A percentile compares a stretch with the other conserved stretches of the same genome.
phyloP scores from a whole-genome alignment of 2,329 filamentous ascomycete genomes.

The Grosmannia huntii region DNA sequence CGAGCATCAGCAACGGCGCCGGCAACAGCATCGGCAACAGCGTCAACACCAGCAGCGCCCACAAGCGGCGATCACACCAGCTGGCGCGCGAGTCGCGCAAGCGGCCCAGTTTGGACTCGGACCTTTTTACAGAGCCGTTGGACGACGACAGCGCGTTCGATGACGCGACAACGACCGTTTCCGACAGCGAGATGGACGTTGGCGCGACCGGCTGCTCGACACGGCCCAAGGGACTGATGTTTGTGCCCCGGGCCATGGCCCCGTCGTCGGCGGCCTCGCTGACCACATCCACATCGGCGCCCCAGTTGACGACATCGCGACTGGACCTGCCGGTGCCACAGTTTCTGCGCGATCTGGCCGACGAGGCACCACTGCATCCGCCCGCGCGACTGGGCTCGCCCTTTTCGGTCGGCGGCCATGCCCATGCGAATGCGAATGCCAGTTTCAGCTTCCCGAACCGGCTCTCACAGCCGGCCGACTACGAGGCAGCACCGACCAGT shows the following conservation, averaged over 20 bases:
- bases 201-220: not conserved
- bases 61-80: constrained; percentile 41
- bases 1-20: constrained; percentile 8
- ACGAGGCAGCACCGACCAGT: constrained; percentile 31
- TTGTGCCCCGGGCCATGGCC: not conserved
- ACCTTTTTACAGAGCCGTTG: constrained; percentile 37
- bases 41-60: constrained; percentile 23
- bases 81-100: constrained; percentile 34
- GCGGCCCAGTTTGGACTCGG: constrained; percentile 40
- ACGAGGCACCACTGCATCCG: constrained; percentile 19
- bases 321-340: not conserved
- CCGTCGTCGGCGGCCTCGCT: constrained; percentile 1
- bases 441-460: constrained; percentile 52
- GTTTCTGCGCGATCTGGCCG: not conserved
- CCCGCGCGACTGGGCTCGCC: constrained; percentile 42
- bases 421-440: not conserved
- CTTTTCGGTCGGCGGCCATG: constrained; percentile 22
- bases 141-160: not conserved
- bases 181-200: constrained; percentile 8
- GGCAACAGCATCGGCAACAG: constrained; percentile 9
- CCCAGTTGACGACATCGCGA: constrained; percentile 9
- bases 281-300: constrained; percentile 16
- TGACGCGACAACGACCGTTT: not conserved
- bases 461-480: constrained; percentile 30
- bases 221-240: not conserved